These are phyloP conservation scores for Hamigera avellanea DNA, from an alignment of 495 filamentous ascomycete species.

Conservation along the genomic window DNA sequence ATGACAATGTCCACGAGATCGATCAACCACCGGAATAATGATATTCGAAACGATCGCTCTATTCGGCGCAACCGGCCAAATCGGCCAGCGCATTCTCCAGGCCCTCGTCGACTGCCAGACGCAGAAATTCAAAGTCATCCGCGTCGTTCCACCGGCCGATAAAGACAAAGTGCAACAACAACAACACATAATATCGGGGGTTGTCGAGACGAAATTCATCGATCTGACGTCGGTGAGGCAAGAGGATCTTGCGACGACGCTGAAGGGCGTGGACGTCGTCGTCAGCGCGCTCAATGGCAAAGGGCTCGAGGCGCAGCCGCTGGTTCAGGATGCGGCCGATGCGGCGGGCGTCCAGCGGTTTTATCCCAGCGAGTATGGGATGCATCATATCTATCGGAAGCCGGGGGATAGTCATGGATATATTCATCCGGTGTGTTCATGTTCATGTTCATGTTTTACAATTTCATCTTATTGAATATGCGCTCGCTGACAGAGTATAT, in stretches of 20 bases:
- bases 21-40: no score
- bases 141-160: constrained; percentile 1
- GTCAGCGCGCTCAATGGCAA: constrained; percentile 3
- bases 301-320: constrained; percentile 1
- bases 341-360: constrained; percentile 1
- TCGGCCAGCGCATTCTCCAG: constrained; percentile 4
- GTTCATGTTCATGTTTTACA: neutral
- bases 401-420: constrained; percentile 1
- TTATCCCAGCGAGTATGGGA: constrained; percentile 3
- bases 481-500: no score
- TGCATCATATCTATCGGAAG: constrained; percentile 1
- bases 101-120: constrained; percentile 1
- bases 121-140: neutral
- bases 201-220: neutral
- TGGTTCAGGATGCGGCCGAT: constrained; percentile 1
- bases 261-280: constrained; percentile 1
- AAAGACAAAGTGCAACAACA: neutral
- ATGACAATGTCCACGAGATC: no score
- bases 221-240: neutral
- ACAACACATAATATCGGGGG: no score
- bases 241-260: neutral
- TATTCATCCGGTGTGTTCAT: constrained; percentile 5
- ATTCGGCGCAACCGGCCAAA: constrained; percentile 8
- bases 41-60: constrained; percentile 3
- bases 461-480: no score